A percentile compares a stretch with the other conserved stretches of the same genome.
Evolutionary conservation across 768 basidiomycete species (phyloP).

Genomic region (Lactifluus subvellereus): DNA sequence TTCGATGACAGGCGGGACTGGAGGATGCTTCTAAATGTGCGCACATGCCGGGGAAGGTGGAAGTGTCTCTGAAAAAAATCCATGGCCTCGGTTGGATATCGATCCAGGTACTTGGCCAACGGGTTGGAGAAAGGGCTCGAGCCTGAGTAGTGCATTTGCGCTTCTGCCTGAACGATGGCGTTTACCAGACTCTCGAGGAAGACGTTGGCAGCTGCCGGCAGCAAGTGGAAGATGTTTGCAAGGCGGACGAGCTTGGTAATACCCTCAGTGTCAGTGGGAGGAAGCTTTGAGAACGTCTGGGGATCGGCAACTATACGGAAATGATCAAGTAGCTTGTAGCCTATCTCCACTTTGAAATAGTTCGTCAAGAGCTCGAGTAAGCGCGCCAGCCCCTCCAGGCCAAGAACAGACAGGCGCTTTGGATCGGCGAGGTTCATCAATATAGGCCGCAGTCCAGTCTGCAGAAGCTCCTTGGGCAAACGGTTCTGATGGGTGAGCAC

Average conservation of each 20-base stretch:
- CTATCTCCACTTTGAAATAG: constrained; percentile 99
- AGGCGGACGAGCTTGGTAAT: constrained; percentile 92
- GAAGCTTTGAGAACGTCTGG: constrained; percentile 71
- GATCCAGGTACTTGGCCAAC: constrained; percentile 83
- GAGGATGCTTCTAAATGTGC: constrained; percentile 79
- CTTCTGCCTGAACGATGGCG: constrained; percentile 86
- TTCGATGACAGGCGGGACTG: constrained; percentile 73
- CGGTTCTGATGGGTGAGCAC: constrained; percentile 86
- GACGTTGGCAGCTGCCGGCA: constrained; percentile 88
- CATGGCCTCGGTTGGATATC: constrained; percentile 80
- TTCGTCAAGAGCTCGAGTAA: constrained; percentile 92
- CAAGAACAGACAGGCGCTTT: constrained; percentile 85
- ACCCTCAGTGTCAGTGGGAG: constrained; percentile 81
- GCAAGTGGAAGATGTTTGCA: constrained; percentile 93
- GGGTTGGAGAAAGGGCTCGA: constrained; percentile 91
- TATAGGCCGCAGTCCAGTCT: constrained; percentile 93
- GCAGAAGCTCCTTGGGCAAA: constrained; percentile 90
- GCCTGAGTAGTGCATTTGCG: constrained; percentile 83
- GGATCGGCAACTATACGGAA: constrained; percentile 90
- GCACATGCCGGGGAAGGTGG: constrained; percentile 70
- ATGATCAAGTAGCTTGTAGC: constrained; percentile 93
- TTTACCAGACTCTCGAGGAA: constrained; percentile 87
- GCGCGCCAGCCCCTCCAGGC: constrained; percentile 89
- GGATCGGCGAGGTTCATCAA: constrained; percentile 97
- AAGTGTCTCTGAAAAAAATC: constrained; percentile 80